Base-by-base conservation (phyloP, 495 filamentous ascomycete genomes). In the Aspergillus cavernicola region DNA sequence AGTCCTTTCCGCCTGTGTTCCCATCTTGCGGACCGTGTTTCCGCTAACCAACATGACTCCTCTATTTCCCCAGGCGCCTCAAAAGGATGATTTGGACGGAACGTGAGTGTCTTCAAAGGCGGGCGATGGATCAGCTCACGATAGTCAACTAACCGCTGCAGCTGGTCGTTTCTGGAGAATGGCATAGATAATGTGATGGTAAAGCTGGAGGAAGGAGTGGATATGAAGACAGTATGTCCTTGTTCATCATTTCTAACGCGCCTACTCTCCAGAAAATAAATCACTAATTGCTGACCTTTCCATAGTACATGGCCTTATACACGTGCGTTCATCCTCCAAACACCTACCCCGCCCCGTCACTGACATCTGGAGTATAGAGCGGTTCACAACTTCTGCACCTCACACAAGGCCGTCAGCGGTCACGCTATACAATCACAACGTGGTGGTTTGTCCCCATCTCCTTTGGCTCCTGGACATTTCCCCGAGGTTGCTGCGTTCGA, bases 301-400 rank as follows among this genome's bases (percentile, higher is more conserved):
- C 20, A 29, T 68, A 88, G 89, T 98, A 98, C 69, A 96, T 98
- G 93, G 89, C 87, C 35, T 84, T 97, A 51, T 98, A 98, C 77
- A 96, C 93, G 89, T 91, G 67, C 54, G 86, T 32, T 23, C 20
- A 28, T 20, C 28, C 18, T 16, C 35, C 24, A 33, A 20, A 18
- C n/a, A 12, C 45, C 10, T 11, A 52, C 20, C 20, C 54, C 57
- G n/a, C n/a, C 49, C 55, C 58, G 38, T 45, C n/a, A 53, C 62
- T 66, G 32, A 67, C 65, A 19, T 55, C 33, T n/a, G 15, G 15
- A 49, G 28, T 40, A 28, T 58, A 93, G 89, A 22, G 90, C 92
- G 49, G 92, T 99, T 23, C 95, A 99, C 68, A 96, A 99, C 75
- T 99, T 99, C 66, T 99, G 93, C 71, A 97, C 95, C 49, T 96